These are phyloP conservation scores for Pichia sp. DNA, from an alignment of 1,139 yeast species.

Conservation along the genomic window DNA sequence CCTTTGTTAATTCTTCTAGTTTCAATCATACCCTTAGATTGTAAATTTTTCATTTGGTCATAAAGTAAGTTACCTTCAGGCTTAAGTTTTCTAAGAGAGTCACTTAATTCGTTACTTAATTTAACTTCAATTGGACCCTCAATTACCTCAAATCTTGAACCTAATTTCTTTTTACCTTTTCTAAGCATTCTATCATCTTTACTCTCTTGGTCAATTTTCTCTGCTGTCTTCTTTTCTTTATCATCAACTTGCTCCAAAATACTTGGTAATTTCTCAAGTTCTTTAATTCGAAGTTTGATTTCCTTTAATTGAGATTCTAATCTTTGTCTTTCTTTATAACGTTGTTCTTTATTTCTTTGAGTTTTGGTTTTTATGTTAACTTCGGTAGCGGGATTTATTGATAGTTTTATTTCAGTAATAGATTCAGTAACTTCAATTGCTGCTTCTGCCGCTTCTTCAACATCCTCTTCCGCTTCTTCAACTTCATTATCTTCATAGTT, in stretches of 20 bases:
- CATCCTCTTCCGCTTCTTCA: constrained; percentile 31
- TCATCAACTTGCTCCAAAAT: constrained; percentile 37
- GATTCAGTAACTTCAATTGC: constrained; percentile 15
- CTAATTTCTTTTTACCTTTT: constrained; percentile 30
- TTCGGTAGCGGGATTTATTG: constrained; percentile 66
- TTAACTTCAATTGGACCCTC: constrained; percentile 77
- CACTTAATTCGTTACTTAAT: constrained; percentile 81
- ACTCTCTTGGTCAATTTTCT: constrained; percentile 23
- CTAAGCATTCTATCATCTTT: constrained; percentile 24
- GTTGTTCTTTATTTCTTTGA: constrained; percentile 66
- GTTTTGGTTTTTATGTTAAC: constrained; percentile 70
- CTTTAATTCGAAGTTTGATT: constrained; percentile 49
- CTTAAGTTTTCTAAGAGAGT: constrained; percentile 72
- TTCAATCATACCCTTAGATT: constrained; percentile 81
- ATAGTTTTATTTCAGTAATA: constrained; percentile 36
- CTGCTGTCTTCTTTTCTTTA: constrained; percentile 14
- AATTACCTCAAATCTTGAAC: constrained; percentile 51
- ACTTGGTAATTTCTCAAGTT: constrained; percentile 52
- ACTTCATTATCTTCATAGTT: constrained; percentile 56
- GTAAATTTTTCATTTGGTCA: constrained; percentile 77
- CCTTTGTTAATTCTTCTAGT: constrained; percentile 65
- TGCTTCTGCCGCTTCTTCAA: constrained; percentile 30
- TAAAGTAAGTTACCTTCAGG: constrained; percentile 88
- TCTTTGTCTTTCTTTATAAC: constrained; percentile 54
- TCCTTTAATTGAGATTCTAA: constrained; percentile 54